Base-by-base conservation (phyloP, 495 filamentous ascomycete genomes). In the Daldinia bambusicola region DNA sequence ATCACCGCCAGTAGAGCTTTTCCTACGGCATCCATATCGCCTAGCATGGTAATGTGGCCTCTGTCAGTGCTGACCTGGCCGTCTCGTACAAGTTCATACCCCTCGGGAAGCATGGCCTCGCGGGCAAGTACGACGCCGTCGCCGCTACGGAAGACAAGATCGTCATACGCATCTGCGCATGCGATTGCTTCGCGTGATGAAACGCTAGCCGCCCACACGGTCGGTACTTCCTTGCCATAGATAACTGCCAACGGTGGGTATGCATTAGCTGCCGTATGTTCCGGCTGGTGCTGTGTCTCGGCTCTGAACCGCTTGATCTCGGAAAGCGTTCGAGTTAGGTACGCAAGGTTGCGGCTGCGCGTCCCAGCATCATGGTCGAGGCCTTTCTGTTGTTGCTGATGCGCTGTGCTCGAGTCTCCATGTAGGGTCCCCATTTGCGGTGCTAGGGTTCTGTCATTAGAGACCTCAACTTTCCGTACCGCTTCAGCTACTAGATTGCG, bases 121-220 rank as follows among this genome's bases (percentile, higher is more conserved):
- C 84, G 84, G 0, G 95, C 93, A 14, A 98, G 83, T 75, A 93
- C 93, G 0, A 98, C 95, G 0, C 95, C 95, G 77, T 98, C 95
- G 0, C 95, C 95, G 38, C 88, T 90, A 0, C 90, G 91, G 79
- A 98, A 98, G 0, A 92, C 87, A 2, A 97, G 82, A 64, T 97
- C 90, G 67, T 97, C 95, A 75, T 97, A 98, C 2, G 90, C 89
- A 79, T 96, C 93, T 0, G 87, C 79, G 40, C 88, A 86, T 59
- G 89, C 88, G 69, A 98, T 97, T 0, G 76, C 80, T n/a, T 80
- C 83, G 7, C 79, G 75, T 2, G 88, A 87, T 5, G 84, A 73
- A 9, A 98, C 93, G 12, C 88, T 86, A 1, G 92, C 93, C 0
- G 89, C 93, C 77, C 87, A 91, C 0, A 97, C 91, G 0, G 95